Base-by-base conservation (phyloP, 1,139 yeast species). In the Casaregolazyma lundiana region DNA sequence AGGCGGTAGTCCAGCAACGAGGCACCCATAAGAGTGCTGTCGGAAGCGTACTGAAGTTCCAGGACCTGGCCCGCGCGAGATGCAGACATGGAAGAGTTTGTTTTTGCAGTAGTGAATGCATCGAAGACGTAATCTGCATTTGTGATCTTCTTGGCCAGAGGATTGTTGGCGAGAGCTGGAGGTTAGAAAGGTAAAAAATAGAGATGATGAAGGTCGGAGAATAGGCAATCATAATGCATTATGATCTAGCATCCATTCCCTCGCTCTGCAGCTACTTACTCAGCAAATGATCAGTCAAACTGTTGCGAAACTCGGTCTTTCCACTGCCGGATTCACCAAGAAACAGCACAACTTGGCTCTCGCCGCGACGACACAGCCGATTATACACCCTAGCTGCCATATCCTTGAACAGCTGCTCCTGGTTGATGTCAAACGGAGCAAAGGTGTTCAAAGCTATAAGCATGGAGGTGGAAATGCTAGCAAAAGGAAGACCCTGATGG, bases 311-410 rank as follows among this genome's bases (percentile, higher is more conserved):
- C 49, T 65, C 71, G 19, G 70, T 55, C 50, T 69, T 69, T 11
- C 73, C 73, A 16, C 68, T 54, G 35, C 73, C 73, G 16, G 63
- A 55, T 51, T 69, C 73, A 17, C 73, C 73, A 39, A 69, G 57
- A 40, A 68, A 68, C 18, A 68, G 56, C 17, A 67, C 62, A 4
- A 62, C 62, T 57, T 69, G 73, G 47, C 66, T 61, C 48, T 69
- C 73, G n/a, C 66, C 64, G 3, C 71, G 66, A 29, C 62, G 57
- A 39, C 64, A 55, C 51, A 69, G 59, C 6, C 73, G 62, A 51
- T 68, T 67, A 53, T 62, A 61, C 3, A 67, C 60, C 3, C 72
- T 55, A 11, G 71, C 68, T 9, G 72, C 71, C 36, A 69, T 51
- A 41, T 68, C 70, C 30, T 61, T 54, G 51, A 68, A 65, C n/a